Evolutionary conservation across 2,329 filamentous ascomycete genomes (phyloP), one percentile per base, ranked within the genome.

Genomic region (Phoma sp.): DNA sequence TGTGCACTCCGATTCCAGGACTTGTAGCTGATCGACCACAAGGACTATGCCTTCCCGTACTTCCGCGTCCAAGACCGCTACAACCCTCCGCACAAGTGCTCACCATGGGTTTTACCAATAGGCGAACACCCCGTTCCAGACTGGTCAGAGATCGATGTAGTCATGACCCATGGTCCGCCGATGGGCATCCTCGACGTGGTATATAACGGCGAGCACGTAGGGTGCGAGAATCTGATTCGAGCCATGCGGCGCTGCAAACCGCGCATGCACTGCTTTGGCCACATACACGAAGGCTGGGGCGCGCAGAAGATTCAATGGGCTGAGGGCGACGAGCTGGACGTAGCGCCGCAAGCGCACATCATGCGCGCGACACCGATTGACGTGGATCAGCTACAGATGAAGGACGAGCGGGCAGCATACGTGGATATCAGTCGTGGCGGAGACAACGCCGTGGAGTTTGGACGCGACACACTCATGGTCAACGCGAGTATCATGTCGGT

Each of bases 161-260:
- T 87, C 59, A 78, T 88, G 64, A 88, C 85, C 0, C 86, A 88
- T 63, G 85, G 85, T 0, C 85, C 85, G 2, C 84, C 85, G 0
- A 67, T 73, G 21, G 76, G 75, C 0, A 68, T 83, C 2, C 72
- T 85, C 2, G 86, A 88, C 61, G 53, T 60, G n/a, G 75, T 73
- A 1, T 57, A 33, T 0, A 37, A 24, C 1, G 60, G 62, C 1
- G 65, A 74, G 22, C 63, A 73, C 19, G 84, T 82, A 1, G 86
- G 86, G 0, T 88, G 85, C 68, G 73, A 78, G 41, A 78, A 82
- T 63, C 73, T 88, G 1, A 74, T 84, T 1, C 72, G 75, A 1
- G 85, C 85, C 0, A 72, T 82, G 1, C 71, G 76, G 47, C 76
- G 84, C 6, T 80, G 79, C 9, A 76, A 74, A 45, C 86, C 86